Evolutionary conservation across 805 yeast genomes (phyloP), one percentile per base, ranked within the genome.

Genomic region (Zygosaccharomyces pseudorouxii): DNA sequence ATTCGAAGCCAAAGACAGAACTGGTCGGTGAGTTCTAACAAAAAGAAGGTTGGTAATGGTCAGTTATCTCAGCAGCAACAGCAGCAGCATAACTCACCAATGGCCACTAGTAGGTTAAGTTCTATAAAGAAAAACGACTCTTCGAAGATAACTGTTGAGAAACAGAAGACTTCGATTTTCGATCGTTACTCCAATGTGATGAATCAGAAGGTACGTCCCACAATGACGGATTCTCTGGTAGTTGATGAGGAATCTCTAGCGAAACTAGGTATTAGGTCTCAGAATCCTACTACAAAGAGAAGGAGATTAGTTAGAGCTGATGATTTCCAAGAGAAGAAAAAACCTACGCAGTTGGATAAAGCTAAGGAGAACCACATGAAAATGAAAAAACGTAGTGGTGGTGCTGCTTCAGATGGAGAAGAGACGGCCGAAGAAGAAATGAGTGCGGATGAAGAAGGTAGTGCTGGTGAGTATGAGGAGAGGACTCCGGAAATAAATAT

Each of bases 371-470:
- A 49, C 56, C 61, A 45, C 53, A 60, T 38, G 53, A 56, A 45
- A 50, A 54, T 51, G 48, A 55, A 42, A 47, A 55, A 41, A 45
- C 46, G 37, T 36, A 52, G 36, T 47, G 36, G 57, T 38, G 6
- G 23, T 22, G 23, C 23, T 22, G 23, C 23, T 22, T 25, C 28
- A 9, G 42, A 53, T 31, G 60, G 58, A 31, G 57, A 53, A 46
- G 59, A 56, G 12, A 58, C 50, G 10, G 52, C 55, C 1, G 64
- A 63, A 18, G 63, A 55, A 2, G 67, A 56, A 9, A 46, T 59
- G 19, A 62, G 61, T 23, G 75, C 71, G n/a, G 82, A 74, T 41
- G 78, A 71, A 20, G 77, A 73, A 29, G 65, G 64, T 11, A 56
- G 57, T 19, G 67, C 70, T 45, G 68, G 64, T 28, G 66, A 64